A percentile compares a stretch with the other conserved stretches of the same genome.
These are phyloP conservation scores for Pholiota microspora DNA, from an alignment of 768 basidiomycete genomes.

Conservation along the genomic window DNA sequence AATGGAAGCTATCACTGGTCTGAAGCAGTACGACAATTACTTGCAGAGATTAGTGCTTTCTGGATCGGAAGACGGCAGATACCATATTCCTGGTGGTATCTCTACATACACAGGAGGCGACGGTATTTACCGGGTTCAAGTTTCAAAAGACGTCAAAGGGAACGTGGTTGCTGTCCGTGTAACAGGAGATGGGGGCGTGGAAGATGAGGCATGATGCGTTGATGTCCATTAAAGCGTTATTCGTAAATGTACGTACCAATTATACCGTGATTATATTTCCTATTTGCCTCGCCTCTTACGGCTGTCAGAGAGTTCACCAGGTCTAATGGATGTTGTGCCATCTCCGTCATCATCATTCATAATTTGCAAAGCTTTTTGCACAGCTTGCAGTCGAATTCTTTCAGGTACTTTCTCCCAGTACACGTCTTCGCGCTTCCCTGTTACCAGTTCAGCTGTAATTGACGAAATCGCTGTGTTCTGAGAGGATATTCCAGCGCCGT, in stretches of 20 bases:
- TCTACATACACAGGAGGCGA: constrained; percentile 1
- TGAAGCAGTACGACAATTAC: background rate
- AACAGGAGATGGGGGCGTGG: background rate
- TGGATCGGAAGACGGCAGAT: constrained; percentile 3
- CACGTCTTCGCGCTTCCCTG: constrained; percentile 61
- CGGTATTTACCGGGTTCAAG: background rate
- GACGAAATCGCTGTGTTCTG: constrained; percentile 15
- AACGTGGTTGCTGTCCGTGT: background rate
- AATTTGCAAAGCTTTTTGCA: constrained; percentile 39
- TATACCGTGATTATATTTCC: background rate
- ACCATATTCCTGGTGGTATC: constrained; percentile 3
- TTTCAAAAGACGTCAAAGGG: background rate
- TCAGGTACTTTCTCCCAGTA: constrained; percentile 84
- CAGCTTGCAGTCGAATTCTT: constrained; percentile 62
- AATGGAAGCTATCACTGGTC: background rate
- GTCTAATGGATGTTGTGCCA: background rate
- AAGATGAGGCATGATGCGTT: background rate
- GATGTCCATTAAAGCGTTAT: too few relatives aligned
- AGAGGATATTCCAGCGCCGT: constrained; percentile 44
- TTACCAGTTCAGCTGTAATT: constrained; percentile 54
- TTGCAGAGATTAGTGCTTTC: background rate
- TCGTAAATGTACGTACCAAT: too few relatives aligned
- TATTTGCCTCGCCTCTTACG: background rate
- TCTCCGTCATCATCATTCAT: background rate
- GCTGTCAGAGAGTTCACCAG: background rate